Evolutionary conservation across 768 basidiomycete species (phyloP).

Genomic region (Suillus luteus): DNA sequence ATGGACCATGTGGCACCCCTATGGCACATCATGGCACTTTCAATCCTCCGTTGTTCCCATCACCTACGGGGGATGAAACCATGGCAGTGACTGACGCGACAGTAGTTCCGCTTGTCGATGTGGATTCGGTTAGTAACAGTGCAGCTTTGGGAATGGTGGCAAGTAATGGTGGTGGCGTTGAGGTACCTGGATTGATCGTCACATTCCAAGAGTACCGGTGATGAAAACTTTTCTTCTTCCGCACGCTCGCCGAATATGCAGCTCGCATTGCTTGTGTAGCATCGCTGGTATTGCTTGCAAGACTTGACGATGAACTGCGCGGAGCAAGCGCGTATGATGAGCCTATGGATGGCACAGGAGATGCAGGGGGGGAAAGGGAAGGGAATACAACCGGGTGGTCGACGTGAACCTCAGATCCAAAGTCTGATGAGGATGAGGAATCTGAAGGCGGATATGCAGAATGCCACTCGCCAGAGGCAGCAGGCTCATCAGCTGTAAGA

Average conservation of each 20-base stretch:
- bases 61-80: background rate
- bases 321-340: slow-evolving; percentile 31
- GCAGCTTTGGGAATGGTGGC: slow-evolving; percentile 24
- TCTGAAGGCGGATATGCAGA: slow-evolving; percentile 26
- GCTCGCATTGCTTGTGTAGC: slow-evolving; percentile 33
- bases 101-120: slow-evolving; percentile 11
- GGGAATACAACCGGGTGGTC: slow-evolving; percentile 12
- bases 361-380: slow-evolving; percentile 29
- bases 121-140: slow-evolving; percentile 8
- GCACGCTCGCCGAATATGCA: slow-evolving; percentile 33
- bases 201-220: slow-evolving; percentile 32
- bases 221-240: slow-evolving; percentile 37
- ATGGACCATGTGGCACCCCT: background rate
- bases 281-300: slow-evolving; percentile 23
- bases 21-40: background rate
- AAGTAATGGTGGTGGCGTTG: slow-evolving; percentile 8
- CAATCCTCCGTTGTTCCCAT: background rate
- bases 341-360: slow-evolving; percentile 31
- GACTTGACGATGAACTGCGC: slow-evolving; percentile 33
- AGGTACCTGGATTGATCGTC: slow-evolving; percentile 27
- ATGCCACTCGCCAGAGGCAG: slow-evolving; percentile 26
- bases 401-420: slow-evolving; percentile 23
- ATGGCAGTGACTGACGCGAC: slow-evolving; percentile 7
- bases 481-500: slow-evolving; percentile 33
- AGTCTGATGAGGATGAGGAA: slow-evolving; percentile 34